These are phyloP conservation scores for Xerocomellus amylosporus DNA, from an alignment of 768 basidiomycete species.

Conservation along the genomic window DNA sequence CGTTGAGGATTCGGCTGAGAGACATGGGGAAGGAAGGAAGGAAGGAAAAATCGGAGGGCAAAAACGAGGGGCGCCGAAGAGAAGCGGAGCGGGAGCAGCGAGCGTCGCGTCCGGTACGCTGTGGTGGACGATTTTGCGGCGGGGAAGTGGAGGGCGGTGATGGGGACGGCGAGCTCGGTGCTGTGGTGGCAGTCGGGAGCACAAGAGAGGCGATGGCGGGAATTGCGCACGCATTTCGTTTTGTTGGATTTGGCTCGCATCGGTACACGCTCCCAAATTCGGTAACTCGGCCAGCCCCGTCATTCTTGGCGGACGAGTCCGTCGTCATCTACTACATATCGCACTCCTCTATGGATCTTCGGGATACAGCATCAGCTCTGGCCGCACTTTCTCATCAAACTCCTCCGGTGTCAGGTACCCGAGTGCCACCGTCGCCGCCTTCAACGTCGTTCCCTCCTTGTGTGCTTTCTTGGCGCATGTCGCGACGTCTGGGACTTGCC, in stretches of 20 bases:
- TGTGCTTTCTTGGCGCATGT: slow-evolving; percentile 99
- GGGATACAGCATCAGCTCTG: slow-evolving; percentile 86
- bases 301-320: slow-evolving; percentile 29
- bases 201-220: slow-evolving; percentile 31
- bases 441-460: slow-evolving; percentile 94
- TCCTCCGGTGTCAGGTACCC: slow-evolving; percentile 86
- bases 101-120: background rate
- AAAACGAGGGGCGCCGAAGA: background rate
- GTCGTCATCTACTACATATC: background rate
- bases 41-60: slow-evolving; percentile 1
- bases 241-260: slow-evolving; percentile 36
- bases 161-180: slow-evolving; percentile 13
- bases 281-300: slow-evolving; percentile 25
- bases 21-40: slow-evolving; percentile 50
- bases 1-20: slow-evolving; percentile 76
- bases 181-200: slow-evolving; percentile 19
- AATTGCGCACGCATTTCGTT: slow-evolving; percentile 35
- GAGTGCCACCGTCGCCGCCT: slow-evolving; percentile 87
- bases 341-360: slow-evolving; percentile 39
- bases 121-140: background rate
- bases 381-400: slow-evolving; percentile 92
- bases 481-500: slow-evolving; percentile 71
- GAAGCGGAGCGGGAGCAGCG: background rate
- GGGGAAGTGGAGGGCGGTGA: background rate
- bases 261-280: slow-evolving; percentile 31